Evolutionary conservation across 2,329 filamentous ascomycete species (phyloP), one percentile per base, ranked within the genome.

Genomic region (Rhinocladiella similis): DNA sequence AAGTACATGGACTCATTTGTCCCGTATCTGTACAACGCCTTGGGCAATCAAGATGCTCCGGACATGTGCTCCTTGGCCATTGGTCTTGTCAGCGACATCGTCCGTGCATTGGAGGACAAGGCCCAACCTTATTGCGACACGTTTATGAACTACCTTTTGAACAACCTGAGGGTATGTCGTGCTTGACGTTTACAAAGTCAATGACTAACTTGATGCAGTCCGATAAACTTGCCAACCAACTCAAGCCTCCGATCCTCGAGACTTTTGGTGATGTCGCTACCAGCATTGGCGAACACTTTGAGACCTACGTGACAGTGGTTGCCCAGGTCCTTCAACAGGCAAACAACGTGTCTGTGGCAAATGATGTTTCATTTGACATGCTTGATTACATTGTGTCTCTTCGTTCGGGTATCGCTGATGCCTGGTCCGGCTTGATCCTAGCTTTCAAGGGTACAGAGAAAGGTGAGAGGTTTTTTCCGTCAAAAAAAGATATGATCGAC

Each of bases 1-100:
- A 94, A 95, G 78, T 99, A 99, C 80, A 97, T 99, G 93, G 91
- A 96, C 41, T 85, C 90, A 1, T 99, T 99, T 75, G 82, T 86
- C 43, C 91, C 91, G 9, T 97, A 91, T 83, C 80, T 99, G 48
- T 94, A 94, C 81, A 95, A 91, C 66, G 94, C 94, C 25, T 85
- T 99, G 27, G 88, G 87, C 69, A 97, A 97, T 80, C 91, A 96
- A 71, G 93, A 99, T 63, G 94, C 97, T 77, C 89, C 92, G 35
- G 89, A 86, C 73, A 83, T 97, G 60, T 97, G 94, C 81, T 88
- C 93, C 45, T 95, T 97, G 87, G 93, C 94, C 67, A 97, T 99
- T 73, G 94, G 94, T 66, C 83, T 99, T 54, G 93, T 97, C 65
- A 96, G 93, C 73, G 94, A 99, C 71, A 94, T 99, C 67, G 93